These are phyloP conservation scores for Asclepias syriaca DNA, from an alignment of 257 asterid genomes.

Conservation along the genomic window DNA sequence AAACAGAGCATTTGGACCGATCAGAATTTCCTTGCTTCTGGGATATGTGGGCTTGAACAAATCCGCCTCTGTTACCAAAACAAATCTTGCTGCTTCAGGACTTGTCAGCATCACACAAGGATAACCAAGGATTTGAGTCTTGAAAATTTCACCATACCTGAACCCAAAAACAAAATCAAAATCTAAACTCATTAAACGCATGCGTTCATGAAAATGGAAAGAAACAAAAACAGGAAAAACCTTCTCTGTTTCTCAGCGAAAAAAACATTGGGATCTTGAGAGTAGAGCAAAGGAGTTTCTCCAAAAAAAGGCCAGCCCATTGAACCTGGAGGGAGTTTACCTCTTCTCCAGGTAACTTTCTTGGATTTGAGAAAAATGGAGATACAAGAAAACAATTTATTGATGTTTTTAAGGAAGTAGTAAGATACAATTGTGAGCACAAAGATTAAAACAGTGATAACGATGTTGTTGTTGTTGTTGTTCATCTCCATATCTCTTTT, in stretches of 20 bases:
- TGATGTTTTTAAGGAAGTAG: not conserved
- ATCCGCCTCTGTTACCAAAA: constrained; percentile 50
- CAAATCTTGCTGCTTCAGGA: constrained; percentile 88
- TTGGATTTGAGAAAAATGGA: constrained; percentile 17
- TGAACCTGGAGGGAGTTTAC: constrained; percentile 80
- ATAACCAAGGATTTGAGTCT: constrained; percentile 69
- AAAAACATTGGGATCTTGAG: constrained; percentile 67
- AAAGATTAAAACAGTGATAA: constrained; percentile 21
- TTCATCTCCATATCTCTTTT: not conserved
- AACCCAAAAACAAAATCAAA: not conserved
- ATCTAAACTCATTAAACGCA: not conserved
- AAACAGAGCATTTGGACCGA: constrained; percentile 77
- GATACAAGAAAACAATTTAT: constrained; percentile 10
- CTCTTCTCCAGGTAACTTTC: constrained; percentile 14
- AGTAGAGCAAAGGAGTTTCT: constrained; percentile 76
- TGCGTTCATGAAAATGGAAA: too few relatives aligned
- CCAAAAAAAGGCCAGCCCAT: constrained; percentile 88
- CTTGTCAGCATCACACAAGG: constrained; percentile 85
- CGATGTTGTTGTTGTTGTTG: not conserved
- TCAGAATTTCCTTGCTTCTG: constrained; percentile 58
- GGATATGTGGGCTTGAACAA: constrained; percentile 95
- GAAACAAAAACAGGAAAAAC: constrained; percentile 17
- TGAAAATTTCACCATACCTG: constrained; percentile 87
- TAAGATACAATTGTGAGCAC: constrained; percentile 24
- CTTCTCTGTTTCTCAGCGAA: constrained; percentile 48